Base-by-base conservation (phyloP, 345 rosid genomes). In the Dimocarpus longan region DNA sequence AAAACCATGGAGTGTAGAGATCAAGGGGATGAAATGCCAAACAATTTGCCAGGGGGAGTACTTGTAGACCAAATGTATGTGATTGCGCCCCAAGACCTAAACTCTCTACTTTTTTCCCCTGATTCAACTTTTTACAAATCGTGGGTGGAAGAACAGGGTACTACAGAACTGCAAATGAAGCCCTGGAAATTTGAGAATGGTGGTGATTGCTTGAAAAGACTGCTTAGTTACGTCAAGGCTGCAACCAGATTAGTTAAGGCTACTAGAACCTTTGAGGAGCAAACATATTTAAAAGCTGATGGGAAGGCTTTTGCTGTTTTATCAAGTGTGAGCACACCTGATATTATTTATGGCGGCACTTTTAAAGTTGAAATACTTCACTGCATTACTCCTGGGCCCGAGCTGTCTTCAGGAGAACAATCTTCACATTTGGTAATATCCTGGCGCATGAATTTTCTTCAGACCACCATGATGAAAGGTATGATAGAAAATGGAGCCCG, bases 401-500 rank as follows among this genome's bases (percentile, higher is more conserved):
- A 93, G 87, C 82, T 91, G 74, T 89, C 93, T 70, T 92, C 97
- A 11, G 95, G 92, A 64, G 97, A 90, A 74, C 88, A 85, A 57
- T 89, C 91, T 84, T 91, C 98, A 11, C 90, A 86, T 79, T 82
- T 95, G 83, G 91, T 89, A n/a, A 75, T 96, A 76, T 96, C 99
- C 0, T 96, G 98, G 99, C 82, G 95, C 56, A 82, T 89, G 86
- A 95, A 93, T 83, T 95, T 93, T 82, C 78, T 92, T 79, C 99
- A 95, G 87, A 91, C 93, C 84, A 89, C 97, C 50, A 93, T 92
- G 95, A 93, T 95, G 95, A 92, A 83, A 88, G 85, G 98, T 48
- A 92, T 95, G 97, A 95, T 93, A 81, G 98, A 95, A 82, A 92
- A 89, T 79, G 99, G 98, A 68, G 95, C 97, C 52, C 86, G 96